Percentiles rank a stretch among this genome's conserved stretches.
These are phyloP conservation scores for Cryptococcus wingfieldii DNA, from an alignment of 1,284 basidiomycete genomes.

Conservation along the genomic window DNA sequence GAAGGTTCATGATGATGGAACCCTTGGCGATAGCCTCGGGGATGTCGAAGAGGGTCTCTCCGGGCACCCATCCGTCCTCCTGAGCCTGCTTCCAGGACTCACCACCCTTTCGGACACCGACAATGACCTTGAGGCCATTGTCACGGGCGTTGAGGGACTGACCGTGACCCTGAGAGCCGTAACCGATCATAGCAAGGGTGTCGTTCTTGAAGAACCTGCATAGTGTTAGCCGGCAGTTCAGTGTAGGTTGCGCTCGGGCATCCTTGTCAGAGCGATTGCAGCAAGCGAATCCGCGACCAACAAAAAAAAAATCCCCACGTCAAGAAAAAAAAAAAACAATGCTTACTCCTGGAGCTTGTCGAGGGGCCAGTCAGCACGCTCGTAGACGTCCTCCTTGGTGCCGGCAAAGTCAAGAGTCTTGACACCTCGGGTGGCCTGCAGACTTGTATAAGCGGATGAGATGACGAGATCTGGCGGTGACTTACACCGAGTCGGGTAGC, in stretches of 20 bases:
- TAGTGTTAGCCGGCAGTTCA: neutral
- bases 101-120: slow-evolving; percentile 96
- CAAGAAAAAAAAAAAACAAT: neutral
- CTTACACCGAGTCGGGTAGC: slow-evolving; percentile 45
- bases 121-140: slow-evolving; percentile 97
- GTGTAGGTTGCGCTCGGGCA: neutral
- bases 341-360: slow-evolving; percentile 85
- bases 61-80: slow-evolving; percentile 98
- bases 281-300: neutral
- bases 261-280: too few species aligned
- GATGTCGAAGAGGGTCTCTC: slow-evolving; percentile 96
- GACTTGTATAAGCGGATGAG: slow-evolving; percentile 5
- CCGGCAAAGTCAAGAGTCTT: slow-evolving; percentile 99
- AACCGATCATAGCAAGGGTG: slow-evolving; percentile 97
- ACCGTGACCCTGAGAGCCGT: slow-evolving; percentile 95
- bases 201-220: slow-evolving; percentile 91
- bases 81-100: slow-evolving; percentile 90
- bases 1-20: slow-evolving; percentile 99
- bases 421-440: slow-evolving; percentile 63
- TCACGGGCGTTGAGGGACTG: slow-evolving; percentile 98
- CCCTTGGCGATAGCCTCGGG: slow-evolving; percentile 94
- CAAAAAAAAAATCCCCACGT: neutral
- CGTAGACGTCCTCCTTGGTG: slow-evolving; percentile 91
- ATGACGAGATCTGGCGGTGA: slow-evolving; percentile 1
- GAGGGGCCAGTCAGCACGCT: slow-evolving; percentile 96